Conservation (phyloP, 139 green algal species). For the Trebouxia sp. region DNA sequence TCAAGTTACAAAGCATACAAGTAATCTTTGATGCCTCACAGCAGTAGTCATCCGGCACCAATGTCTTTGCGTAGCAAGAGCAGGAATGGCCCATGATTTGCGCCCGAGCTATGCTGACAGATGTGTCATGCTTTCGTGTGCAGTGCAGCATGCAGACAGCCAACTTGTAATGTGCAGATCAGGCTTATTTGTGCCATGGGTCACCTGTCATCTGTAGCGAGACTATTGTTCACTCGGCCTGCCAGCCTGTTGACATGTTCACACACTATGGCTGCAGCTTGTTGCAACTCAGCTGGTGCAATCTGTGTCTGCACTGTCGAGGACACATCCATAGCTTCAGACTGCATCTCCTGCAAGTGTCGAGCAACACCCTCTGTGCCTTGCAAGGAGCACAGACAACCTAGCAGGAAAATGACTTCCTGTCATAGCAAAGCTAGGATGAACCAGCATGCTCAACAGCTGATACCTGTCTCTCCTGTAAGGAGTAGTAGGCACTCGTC, state of each 20-base stretch:
- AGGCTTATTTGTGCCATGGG: no score
- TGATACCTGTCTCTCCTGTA: background rate
- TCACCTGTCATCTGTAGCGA: background rate
- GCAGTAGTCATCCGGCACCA: no score
- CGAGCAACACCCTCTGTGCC: background rate
- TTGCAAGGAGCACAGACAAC: background rate
- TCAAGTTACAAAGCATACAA: no score
- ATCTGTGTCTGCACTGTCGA: background rate
- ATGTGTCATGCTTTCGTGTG: no score
- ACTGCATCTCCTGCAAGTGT: background rate
- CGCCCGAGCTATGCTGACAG: no score
- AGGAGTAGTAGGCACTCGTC: conserved; percentile 10
- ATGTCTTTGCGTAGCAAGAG: no score
- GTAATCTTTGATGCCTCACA: no score
- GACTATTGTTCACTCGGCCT: background rate
- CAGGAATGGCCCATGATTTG: no score
- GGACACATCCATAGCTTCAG: conserved; percentile 15
- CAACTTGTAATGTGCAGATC: no score
- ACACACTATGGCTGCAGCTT: background rate
- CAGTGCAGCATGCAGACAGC: no score
- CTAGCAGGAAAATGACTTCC: background rate
- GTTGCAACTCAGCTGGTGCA: background rate
- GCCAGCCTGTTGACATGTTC: conserved; percentile 20
- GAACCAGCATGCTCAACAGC: background rate
- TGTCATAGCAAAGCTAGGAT: background rate